phyloP scores from a whole-genome alignment of 2,329 filamentous ascomycete species.

The Xylariaceae sp. region DNA sequence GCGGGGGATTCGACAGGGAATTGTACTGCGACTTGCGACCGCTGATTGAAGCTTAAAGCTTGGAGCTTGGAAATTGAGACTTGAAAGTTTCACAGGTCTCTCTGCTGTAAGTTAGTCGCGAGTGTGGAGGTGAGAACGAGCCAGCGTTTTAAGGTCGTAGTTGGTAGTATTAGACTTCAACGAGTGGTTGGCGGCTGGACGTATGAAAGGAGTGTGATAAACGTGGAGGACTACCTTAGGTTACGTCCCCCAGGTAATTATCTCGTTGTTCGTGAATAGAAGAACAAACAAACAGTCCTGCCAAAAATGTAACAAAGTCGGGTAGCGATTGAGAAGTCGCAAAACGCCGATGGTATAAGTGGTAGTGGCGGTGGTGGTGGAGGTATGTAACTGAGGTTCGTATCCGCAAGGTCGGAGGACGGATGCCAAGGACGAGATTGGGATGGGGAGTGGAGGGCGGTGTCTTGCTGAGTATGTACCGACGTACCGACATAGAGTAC shows the following conservation, averaged over 20 bases:
- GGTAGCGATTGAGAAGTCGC: slow-evolving; percentile 11
- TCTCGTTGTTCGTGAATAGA: background rate
- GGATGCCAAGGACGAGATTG: background rate
- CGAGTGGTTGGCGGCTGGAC: background rate
- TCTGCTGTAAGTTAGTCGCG: background rate
- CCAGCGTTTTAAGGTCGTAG: background rate
- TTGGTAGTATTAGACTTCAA: slow-evolving; percentile 12
- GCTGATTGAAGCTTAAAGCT: too few species aligned
- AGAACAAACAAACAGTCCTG: background rate
- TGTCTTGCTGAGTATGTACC: background rate
- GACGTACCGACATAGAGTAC: too few species aligned
- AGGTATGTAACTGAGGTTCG: background rate
- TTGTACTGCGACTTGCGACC: background rate
- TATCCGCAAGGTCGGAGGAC: background rate
- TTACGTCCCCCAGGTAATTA: background rate
- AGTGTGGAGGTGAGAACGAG: background rate
- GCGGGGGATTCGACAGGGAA: too few species aligned
- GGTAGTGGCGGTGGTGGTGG: too few species aligned
- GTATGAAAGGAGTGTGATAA: background rate
- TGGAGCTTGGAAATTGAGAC: too few species aligned
- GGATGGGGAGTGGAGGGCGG: background rate
- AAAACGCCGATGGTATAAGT: background rate
- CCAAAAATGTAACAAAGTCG: slow-evolving; percentile 9
- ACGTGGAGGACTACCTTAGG: background rate
- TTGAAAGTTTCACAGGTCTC: too few species aligned